phyloP scores from a whole-genome alignment of 73 alveolate genomes.

The Tetrahymena elliotti region DNA sequence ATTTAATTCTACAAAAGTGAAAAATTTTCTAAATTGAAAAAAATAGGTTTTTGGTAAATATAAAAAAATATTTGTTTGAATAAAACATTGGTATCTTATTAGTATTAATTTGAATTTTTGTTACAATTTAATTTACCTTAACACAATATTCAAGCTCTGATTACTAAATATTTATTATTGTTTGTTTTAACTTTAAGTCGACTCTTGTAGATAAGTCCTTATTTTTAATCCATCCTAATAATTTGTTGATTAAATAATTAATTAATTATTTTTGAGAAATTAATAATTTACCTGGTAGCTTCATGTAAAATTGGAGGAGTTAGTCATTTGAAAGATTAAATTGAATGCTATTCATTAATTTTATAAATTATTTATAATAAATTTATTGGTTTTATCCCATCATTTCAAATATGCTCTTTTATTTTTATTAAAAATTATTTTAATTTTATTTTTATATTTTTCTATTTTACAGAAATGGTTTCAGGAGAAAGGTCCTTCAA shows the following conservation, averaged over 20 bases:
- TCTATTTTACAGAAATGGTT: not conserved
- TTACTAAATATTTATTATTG: not conserved
- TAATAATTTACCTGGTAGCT: not conserved
- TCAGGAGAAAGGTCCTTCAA: not conserved
- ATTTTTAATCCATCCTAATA: not conserved
- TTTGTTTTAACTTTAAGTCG: not conserved
- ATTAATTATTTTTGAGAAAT: not conserved
- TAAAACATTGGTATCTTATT: too few relatives aligned
- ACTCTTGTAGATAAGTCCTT: not conserved
- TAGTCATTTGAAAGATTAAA: not conserved
- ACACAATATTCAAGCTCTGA: not conserved
- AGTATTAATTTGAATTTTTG: too few relatives aligned
- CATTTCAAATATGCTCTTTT: not conserved
- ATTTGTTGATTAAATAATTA: not conserved
- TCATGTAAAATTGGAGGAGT: not conserved
- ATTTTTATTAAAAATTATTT: too few relatives aligned
- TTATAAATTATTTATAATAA: not conserved
- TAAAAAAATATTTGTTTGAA: too few relatives aligned
- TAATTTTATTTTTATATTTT: too few relatives aligned
- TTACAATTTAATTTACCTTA: not conserved
- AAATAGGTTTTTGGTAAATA: too few relatives aligned
- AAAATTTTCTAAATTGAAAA: too few relatives aligned
- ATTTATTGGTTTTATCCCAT: not conserved
- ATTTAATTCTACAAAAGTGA: too few relatives aligned
- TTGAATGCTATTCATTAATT: not conserved